Conservation (phyloP, 164 flowering plant genomes). For the Liquidambar formosana region DNA sequence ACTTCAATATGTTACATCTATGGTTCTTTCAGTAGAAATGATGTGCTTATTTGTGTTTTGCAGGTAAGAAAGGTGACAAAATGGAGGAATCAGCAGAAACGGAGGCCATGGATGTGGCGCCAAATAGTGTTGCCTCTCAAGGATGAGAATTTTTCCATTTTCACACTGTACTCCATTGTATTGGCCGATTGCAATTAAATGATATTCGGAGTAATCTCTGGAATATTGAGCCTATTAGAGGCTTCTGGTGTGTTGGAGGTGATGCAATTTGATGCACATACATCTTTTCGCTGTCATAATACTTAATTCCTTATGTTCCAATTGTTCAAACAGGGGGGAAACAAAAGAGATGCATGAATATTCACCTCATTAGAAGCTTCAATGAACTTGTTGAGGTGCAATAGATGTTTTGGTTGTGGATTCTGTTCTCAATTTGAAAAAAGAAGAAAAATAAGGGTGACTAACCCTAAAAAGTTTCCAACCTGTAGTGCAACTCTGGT, state of each 20-base stretch:
- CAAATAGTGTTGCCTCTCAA: constrained; percentile 19
- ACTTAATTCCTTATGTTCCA: too few species aligned
- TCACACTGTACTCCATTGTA: too few species aligned
- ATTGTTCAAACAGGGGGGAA: too few species aligned
- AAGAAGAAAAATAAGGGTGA: background rate
- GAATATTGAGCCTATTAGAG: background rate
- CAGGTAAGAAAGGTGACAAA: constrained; percentile 52
- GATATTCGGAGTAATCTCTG: background rate
- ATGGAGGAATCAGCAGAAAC: constrained; percentile 35
- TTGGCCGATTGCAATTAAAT: background rate
- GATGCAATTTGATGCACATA: too few species aligned
- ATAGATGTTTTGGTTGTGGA: background rate
- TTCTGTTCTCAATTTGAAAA: background rate
- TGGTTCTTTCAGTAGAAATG: background rate
- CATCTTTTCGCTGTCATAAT: too few species aligned
- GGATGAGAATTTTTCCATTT: constrained; percentile 4
- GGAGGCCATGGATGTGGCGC: constrained; percentile 38
- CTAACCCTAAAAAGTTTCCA: background rate
- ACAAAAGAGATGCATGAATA: background rate
- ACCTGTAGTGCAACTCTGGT: background rate
- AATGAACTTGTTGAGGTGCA: background rate
- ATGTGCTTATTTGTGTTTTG: background rate
- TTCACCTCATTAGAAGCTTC: background rate
- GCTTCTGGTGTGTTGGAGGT: too few species aligned
- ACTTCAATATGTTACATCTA: background rate